A percentile compares a stretch with the other conserved stretches of the same genome.
Conservation (phyloP, 352 stramenopile species). For the Pythium guiyangense region DNA sequence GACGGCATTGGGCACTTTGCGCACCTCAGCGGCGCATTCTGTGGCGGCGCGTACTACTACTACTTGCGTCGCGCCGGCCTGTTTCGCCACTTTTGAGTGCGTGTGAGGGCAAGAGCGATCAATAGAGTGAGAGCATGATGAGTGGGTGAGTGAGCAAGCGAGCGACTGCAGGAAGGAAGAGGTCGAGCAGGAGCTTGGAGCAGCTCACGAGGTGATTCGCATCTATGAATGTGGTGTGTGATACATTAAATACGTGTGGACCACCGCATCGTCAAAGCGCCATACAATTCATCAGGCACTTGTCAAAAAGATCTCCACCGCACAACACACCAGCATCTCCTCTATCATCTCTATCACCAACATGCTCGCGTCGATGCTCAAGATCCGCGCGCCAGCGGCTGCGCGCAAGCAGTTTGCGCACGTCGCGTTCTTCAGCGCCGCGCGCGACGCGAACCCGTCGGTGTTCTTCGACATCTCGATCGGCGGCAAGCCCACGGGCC, state of each 20-base stretch:
- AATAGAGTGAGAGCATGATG: too few species aligned
- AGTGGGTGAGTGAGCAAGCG: too few species aligned
- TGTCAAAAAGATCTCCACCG: not conserved
- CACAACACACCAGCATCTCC: not conserved
- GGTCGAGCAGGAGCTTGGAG: too few species aligned
- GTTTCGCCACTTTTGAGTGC: not conserved
- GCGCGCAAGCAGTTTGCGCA: constrained; percentile 14
- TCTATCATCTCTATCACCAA: too few species aligned
- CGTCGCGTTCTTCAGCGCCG: constrained; percentile 51
- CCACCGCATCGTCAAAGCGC: too few species aligned
- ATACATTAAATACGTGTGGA: too few species aligned
- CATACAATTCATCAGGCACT: too few species aligned
- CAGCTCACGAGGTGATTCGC: too few species aligned
- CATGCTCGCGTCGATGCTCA: constrained; percentile 25
- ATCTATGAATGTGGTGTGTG: too few species aligned
- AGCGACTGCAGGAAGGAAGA: too few species aligned
- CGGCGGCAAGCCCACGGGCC: constrained; percentile 78
- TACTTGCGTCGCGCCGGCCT: constrained; percentile 29
- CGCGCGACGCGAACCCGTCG: constrained; percentile 70
- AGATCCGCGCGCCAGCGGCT: constrained; percentile 19
- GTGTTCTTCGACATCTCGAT: constrained; percentile 98
- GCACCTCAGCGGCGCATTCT: constrained; percentile 60
- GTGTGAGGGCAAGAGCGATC: not conserved
- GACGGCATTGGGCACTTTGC: constrained; percentile 74
- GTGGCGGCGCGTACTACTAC: constrained; percentile 58